Conservation (phyloP, 83 land plant genomes). For the Larix sibirica region DNA sequence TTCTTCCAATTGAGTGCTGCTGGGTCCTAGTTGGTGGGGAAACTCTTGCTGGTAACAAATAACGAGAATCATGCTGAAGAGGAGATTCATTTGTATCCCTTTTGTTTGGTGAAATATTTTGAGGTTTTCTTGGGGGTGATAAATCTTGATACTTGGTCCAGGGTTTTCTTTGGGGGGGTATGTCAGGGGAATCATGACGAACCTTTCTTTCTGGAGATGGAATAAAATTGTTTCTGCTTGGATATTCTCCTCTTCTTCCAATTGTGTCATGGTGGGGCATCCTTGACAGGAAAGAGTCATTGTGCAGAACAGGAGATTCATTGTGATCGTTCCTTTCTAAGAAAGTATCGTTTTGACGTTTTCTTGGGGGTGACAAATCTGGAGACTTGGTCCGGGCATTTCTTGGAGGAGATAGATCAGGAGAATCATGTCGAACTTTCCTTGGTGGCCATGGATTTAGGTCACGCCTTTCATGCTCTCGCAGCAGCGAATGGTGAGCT, state of each 20-base stretch:
- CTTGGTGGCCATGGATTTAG: slow-evolving; percentile 43
- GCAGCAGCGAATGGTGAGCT: not conserved
- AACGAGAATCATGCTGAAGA: not conserved
- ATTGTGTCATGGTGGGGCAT: no score
- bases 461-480: not conserved
- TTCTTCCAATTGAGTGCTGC: not conserved
- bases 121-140: slow-evolving; percentile 19
- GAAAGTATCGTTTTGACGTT: not conserved
- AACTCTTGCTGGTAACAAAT: no score
- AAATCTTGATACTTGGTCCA: slow-evolving; percentile 11
- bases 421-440: slow-evolving; percentile 21
- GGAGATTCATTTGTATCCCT: slow-evolving; percentile 8
- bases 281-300: no score
- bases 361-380: slow-evolving; percentile 42
- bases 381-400: not conserved
- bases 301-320: not conserved
- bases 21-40: slow-evolving; percentile 35
- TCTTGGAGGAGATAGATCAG: slow-evolving; percentile 23
- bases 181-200: not conserved
- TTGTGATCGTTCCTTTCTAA: not conserved
- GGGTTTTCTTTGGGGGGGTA: not conserved
- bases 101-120: not conserved
- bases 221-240: not conserved
- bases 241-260: no score
- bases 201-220: not conserved